phyloP scores from a whole-genome alignment of 2,329 filamentous ascomycete genomes.

The Amesomyces nigricolor region DNA sequence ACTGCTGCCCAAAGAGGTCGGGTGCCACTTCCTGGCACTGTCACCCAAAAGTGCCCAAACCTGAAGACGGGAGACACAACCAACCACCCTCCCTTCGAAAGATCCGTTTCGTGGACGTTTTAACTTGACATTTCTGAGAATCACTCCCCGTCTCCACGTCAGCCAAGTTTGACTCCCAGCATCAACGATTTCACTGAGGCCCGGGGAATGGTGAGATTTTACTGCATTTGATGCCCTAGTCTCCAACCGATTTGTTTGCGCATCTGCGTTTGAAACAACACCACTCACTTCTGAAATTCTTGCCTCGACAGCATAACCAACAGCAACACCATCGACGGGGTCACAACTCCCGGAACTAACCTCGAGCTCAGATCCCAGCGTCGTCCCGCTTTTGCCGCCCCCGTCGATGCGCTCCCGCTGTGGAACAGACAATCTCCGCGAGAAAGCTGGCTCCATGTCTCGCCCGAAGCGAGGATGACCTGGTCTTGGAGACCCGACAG shows the following conservation, averaged over 20 bases:
- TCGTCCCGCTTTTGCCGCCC: slow-evolving; percentile 4
- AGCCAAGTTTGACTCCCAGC: too few relatives aligned
- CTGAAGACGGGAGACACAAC: not conserved
- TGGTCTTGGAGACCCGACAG: not conserved
- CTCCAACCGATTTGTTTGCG: not conserved
- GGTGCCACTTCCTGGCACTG: slow-evolving; percentile 10
- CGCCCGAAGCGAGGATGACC: slow-evolving; percentile 6
- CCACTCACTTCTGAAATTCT: not conserved
- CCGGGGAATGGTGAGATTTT: not conserved
- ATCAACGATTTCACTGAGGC: too few relatives aligned
- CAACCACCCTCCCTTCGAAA: slow-evolving; percentile 3
- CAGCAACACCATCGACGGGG: not conserved
- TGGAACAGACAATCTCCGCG: not conserved
- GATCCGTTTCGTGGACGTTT: slow-evolving; percentile 1
- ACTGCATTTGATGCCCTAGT: not conserved
- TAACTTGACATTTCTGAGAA: too few relatives aligned
- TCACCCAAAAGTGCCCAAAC: slow-evolving; percentile 13
- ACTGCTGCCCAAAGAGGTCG: not conserved
- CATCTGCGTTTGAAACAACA: not conserved
- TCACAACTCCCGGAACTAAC: not conserved
- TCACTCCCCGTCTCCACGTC: too few relatives aligned
- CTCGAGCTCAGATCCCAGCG: slow-evolving; percentile 3
- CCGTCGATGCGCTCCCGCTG: slow-evolving; percentile 1
- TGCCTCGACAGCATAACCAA: too few relatives aligned
- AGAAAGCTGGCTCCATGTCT: not conserved